These are phyloP conservation scores for Cicer chorassanicum DNA, from an alignment of 306 rosid genomes.

Conservation along the genomic window DNA sequence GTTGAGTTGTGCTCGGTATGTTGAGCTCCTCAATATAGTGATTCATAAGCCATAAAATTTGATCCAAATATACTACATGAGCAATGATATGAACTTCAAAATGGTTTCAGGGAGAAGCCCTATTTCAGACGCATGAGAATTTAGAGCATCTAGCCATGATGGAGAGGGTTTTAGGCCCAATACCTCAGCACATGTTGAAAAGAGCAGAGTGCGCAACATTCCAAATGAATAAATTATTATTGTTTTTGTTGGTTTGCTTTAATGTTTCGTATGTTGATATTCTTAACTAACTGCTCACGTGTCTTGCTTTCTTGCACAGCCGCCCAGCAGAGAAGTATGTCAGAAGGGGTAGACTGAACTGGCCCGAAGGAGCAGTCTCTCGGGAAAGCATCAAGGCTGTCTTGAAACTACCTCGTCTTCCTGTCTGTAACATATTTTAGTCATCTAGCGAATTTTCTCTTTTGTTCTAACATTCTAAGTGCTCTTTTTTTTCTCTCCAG, in stretches of 20 bases:
- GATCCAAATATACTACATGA: neutral
- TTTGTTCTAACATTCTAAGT: conserved; percentile 13
- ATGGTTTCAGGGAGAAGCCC: conserved; percentile 32
- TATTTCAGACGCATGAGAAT: conserved; percentile 30
- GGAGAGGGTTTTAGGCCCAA: conserved; percentile 38
- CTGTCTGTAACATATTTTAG: conserved; percentile 55
- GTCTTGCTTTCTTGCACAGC: conserved; percentile 46
- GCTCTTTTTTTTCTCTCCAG: conserved; percentile 44
- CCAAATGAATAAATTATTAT: neutral
- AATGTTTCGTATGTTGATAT: neutral
- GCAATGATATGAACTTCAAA: neutral
- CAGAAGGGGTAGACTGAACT: conserved; percentile 71
- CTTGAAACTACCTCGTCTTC: conserved; percentile 74
- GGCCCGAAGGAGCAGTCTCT: conserved; percentile 84
- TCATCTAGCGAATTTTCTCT: conserved; percentile 4
- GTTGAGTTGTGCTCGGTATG: conserved; percentile 92
- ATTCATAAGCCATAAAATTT: conserved; percentile 16
- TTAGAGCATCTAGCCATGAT: conserved; percentile 35
- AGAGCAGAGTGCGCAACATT: conserved; percentile 42
- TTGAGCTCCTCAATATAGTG: conserved; percentile 25
- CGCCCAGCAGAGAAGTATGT: conserved; percentile 74
- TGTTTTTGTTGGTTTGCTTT: conserved; percentile 3
- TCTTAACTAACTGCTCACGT: neutral
- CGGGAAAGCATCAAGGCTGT: conserved; percentile 83
- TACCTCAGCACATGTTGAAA: conserved; percentile 35